Base-by-base conservation (phyloP, 495 filamentous ascomycete species). In the Bathelium albidoporum region DNA sequence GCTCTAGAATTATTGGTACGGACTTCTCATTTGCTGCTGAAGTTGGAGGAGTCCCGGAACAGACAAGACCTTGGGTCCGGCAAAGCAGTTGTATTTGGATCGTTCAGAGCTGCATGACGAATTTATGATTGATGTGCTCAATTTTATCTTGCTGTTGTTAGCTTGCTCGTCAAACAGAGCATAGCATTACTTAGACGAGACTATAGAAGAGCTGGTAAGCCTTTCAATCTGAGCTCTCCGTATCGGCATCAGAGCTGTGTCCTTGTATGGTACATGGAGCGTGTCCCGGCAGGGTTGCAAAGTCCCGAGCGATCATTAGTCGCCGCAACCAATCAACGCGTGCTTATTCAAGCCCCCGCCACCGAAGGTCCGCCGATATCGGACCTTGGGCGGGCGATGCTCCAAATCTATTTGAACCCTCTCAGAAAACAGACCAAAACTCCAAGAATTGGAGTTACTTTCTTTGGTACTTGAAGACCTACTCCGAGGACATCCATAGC, bases 81-180 rank as follows among this genome's bases (percentile, higher is more conserved):
- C 32, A 76, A 74, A 63, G 72, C 74, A 22, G 67, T 76, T n/a
- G 68, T 76, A 5, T 75, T 76, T 69, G 74, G 73, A 12, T 73
- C 74, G 0, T 73, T 73, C 36, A n/a, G n/a, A n/a, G n/a, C n/a
- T n/a, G n/a, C n/a, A n/a, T n/a, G n/a, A n/a, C n/a, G n/a, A n/a
- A n/a, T n/a, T n/a, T n/a, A n/a, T n/a, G n/a, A n/a, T n/a, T n/a
- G n/a, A n/a, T 49, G 43, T 49, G 9, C 18, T 11, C 43, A 18
- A 49, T 18, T 49, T 18, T 49, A 18, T 20, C 10, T 5, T 41
- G 36, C 16, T 41, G 36, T 41, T n/a, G n/a, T n/a, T n/a, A n/a
- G n/a, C n/a, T n/a, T n/a, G n/a, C n/a, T n/a, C n/a, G n/a, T n/a
- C n/a, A n/a, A n/a, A n/a, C n/a, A n/a, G n/a, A n/a, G n/a, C n/a